Evolutionary conservation across 2,329 filamentous ascomycete species (phyloP), one percentile per base, ranked within the genome.

Genomic region (Aureobasidium sp.): DNA sequence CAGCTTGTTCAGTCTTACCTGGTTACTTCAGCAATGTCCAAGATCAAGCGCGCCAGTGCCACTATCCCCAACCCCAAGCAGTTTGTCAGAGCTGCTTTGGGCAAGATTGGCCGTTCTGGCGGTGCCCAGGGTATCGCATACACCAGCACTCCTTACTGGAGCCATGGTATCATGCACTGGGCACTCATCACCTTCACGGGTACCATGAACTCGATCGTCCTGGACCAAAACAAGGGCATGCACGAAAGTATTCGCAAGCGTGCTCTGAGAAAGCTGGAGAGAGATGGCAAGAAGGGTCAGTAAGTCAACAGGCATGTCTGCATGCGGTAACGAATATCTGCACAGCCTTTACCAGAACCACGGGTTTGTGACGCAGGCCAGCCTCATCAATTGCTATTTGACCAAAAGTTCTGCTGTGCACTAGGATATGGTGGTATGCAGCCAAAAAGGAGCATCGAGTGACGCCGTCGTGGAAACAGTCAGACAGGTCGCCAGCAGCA

Each of bases 1-100:
- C 87, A 97, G 75, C 84, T 97, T 53, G 87, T 96, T 32, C 84
- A 97, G 68, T 91, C 89, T 69, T 95, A 99, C 75, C 85, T 99
- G 52, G 90, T 99, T 70, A 96, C 91, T 5, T 93, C 90, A 0
- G 91, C 93, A 71, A 99, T 99, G 94, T 93, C 89, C 77, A 99
- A 99, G 82, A 86, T 99, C 69, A 88, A 90, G 70, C 88, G 87
- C 62, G 80, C 91, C 0, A 93, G 84, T 66, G 76, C 87, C 50
- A 79, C 91, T 62, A 88, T 97, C 50, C 94, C 94, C 10, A 91
- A 82, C 63, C 89, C 93, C 15, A 88, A 87, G 73, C 79, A 82
- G 60, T 97, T 97, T 74, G 94, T 99, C 62, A 84, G 83, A 69
- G 80, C 89, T 7, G 85, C 88, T 0, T 79, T 99, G 63, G 78